Evolutionary conservation across 257 asterid genomes (phyloP).

Genomic region (Cordia subcordata): DNA sequence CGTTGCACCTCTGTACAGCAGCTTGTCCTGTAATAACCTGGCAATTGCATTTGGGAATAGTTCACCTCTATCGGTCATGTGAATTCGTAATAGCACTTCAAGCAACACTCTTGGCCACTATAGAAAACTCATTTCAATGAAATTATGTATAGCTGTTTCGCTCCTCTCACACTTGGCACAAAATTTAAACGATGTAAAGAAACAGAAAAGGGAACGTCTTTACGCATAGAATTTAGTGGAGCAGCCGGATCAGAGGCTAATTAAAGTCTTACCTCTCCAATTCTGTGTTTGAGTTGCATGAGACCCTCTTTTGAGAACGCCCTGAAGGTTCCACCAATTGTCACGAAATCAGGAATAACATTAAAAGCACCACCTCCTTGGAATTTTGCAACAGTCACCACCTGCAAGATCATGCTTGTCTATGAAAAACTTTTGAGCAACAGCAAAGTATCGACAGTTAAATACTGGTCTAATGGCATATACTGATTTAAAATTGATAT

Average conservation of each 20-base stretch:
- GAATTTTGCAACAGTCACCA: conserved; percentile 50
- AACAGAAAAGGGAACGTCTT: background rate
- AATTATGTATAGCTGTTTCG: background rate
- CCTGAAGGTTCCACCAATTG: conserved; percentile 69
- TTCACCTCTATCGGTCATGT: too few species aligned
- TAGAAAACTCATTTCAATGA: background rate
- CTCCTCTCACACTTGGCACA: background rate
- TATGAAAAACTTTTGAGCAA: background rate
- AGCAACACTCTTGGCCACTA: background rate
- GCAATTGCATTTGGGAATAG: conserved; percentile 5
- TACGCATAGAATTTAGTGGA: background rate
- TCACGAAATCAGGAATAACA: conserved; percentile 56
- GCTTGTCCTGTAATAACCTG: conserved; percentile 60
- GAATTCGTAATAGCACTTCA: too few species aligned
- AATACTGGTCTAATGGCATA: background rate
- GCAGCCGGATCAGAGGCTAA: background rate
- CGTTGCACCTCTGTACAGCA: conserved; percentile 56
- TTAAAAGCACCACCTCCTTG: conserved; percentile 60
- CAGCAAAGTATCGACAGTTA: background rate
- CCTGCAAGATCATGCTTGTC: conserved; percentile 31
- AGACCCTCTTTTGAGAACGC: conserved; percentile 45
- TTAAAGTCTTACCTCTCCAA: conserved; percentile 48
- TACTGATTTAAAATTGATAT: too few species aligned
- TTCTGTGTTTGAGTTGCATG: conserved; percentile 43
- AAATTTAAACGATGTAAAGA: background rate